Evolutionary conservation across 352 stramenopile species (phyloP).

Genomic region (Globisporangium alternatum): DNA sequence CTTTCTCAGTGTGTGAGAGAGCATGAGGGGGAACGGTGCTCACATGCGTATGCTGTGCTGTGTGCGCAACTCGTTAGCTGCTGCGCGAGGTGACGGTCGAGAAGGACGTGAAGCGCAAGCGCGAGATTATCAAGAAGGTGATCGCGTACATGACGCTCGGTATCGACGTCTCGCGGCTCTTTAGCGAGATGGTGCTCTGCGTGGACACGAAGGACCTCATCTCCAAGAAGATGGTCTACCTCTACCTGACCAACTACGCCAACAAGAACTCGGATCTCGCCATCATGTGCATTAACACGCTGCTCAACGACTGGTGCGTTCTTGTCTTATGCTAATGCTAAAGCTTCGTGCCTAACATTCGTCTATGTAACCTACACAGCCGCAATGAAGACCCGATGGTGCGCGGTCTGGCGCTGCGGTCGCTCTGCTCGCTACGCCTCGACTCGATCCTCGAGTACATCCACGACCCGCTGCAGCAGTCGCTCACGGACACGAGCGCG

Average conservation of each 20-base stretch:
- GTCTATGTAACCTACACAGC: constrained; percentile 20
- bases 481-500: constrained; percentile 93
- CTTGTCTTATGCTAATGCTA: not conserved
- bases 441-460: constrained; percentile 99
- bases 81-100: constrained; percentile 96
- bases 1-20: not conserved
- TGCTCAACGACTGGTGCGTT: constrained; percentile 96
- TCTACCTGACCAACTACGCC: constrained; percentile 99
- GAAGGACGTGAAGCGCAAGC: constrained; percentile 95
- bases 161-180: constrained; percentile 98
- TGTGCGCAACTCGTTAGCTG: constrained; percentile 1
- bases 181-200: constrained; percentile 99
- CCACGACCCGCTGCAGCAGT: constrained; percentile 88
- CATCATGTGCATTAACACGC: constrained; percentile 99
- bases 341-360: not conserved
- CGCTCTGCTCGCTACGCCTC: constrained; percentile 95
- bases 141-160: constrained; percentile 99
- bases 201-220: constrained; percentile 98
- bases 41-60: constrained; percentile 32
- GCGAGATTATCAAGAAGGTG: constrained; percentile 99
- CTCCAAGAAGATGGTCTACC: constrained; percentile 99
- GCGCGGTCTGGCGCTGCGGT: constrained; percentile 95
- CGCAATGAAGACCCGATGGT: constrained; percentile 99
- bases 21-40: not conserved
- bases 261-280: constrained; percentile 98